Base-by-base conservation (phyloP, 2,329 filamentous ascomycete genomes). In the Nannizzia gypsea region DNA sequence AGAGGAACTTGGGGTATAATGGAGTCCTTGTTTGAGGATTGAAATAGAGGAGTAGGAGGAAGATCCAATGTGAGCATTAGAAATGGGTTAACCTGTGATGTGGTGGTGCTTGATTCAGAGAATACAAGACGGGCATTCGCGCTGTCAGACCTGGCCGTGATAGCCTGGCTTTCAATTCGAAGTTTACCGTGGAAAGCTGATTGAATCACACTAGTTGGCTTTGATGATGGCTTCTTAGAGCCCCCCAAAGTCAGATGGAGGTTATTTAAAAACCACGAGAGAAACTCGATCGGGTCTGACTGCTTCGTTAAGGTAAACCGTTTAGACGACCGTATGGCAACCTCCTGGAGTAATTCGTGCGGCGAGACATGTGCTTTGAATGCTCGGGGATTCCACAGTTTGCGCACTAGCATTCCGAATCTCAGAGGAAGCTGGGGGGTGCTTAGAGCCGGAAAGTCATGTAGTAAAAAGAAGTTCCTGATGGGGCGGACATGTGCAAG, bases 321-420 rank as follows among this genome's bases (percentile, higher is more conserved):
- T 75, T 96, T 96, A 66, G 87, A 91, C 34, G 91, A 96, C 56
- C 86, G 86, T 46, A 96, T 78, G 1, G 91, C 88, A 64, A 99
- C 88, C 72, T 97, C 92, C 74, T 99, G 93, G 1, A 99, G 84
- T 31, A 99, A 82, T 74, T 99, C 93, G 78, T 99, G 93, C 0
- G 93, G 93, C 8, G 92, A 97, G 58, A 99, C 93, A 73, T 99
- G 93, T 3, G 87, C 86, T 74, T 95, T 95, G 81, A 99, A 99
- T 8, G 93, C 92, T 66, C 89, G 87, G 1, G 91, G 87, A 71
- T 99, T 99, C 93, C 93, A 99, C 65, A 99, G 89, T 76, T 99
- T 99, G 71, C 93, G 88, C 62, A 97, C 84, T 20, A 99, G 81
- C 59, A 90, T 93, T 66, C 88, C 89, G 70, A 92, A 91, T 9